Base-by-base conservation (phyloP, 2,329 filamentous ascomycete species). In the Pestalotiopsis sp. region DNA sequence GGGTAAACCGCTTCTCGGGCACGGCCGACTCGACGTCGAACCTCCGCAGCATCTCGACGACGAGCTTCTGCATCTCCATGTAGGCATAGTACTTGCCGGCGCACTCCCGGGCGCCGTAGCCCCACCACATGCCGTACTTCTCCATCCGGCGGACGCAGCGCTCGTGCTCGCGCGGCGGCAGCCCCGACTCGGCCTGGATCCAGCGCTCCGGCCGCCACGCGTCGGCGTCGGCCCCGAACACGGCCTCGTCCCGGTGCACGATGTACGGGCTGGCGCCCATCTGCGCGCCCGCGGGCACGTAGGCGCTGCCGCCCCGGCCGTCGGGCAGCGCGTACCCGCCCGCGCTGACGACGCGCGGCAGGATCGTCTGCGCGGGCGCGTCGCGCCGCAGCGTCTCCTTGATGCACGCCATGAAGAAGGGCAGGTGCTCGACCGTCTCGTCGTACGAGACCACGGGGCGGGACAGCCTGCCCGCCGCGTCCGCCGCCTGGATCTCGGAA, bases 21-120 rank as follows among this genome's bases (percentile, higher is more conserved):
- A 27, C 39, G 14, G 65, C 36, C 13, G 23, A n/a, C 65, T 27
- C 52, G 58, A 67, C 31, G 13, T 67, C 65, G 38, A 67, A 67
- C n/a, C 65, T 23, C 39, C 65, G 23, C 20, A 67, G 39, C 52
- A 67, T 20, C 57, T 67, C 65, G 3, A 67, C 65, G 38, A 58
- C 60, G 2, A 67, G 65, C 39, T 67, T 67, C 57, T 67, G 65
- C 65, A 67, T 67, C 65, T 67, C 65, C 25, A 67, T 52, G n/a
- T 52, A 52, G 6, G 45, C 45, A 3, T 52, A 52, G 7, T 52
- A 52, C 45, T 52, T 52, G 45, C 45, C 45, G 6, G 45, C 45
- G 17, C 45, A 52, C 17, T 52, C 45, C 14, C 45, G 4, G 45
- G 45, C 45, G 17, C 45, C 45, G 45, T 52, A 52, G 14, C 45